Conservation (phyloP, 1,284 basidiomycete genomes). For the Fomitopsis schrenkii region DNA sequence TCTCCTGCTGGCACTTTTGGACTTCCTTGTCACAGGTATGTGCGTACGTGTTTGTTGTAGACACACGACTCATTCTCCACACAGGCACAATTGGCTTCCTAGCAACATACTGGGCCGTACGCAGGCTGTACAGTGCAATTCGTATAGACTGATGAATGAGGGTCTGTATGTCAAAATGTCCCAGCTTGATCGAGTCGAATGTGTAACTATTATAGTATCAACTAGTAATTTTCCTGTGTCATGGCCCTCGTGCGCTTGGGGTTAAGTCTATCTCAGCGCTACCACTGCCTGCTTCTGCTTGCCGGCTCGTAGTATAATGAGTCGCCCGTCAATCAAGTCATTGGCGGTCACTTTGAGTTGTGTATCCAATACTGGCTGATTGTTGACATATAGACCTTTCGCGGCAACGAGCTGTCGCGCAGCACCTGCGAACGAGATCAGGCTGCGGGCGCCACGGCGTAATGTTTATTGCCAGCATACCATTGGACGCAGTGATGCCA, state of each 20-base stretch:
- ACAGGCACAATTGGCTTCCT: conserved; percentile 83
- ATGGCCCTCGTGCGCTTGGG: not conserved
- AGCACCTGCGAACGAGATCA: conserved; percentile 35
- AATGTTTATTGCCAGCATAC: conserved; percentile 29
- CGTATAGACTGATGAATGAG: conserved; percentile 54
- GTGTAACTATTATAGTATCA: not conserved
- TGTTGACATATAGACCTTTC: conserved; percentile 54
- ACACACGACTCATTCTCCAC: conserved; percentile 1
- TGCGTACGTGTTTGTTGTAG: conserved; percentile 9
- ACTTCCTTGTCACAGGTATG: conserved; percentile 86
- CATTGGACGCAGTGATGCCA: conserved; percentile 50
- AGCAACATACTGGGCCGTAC: conserved; percentile 83
- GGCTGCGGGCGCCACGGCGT: not conserved
- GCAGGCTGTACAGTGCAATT: conserved; percentile 77
- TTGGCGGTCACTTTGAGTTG: conserved; percentile 38
- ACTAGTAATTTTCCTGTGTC: not conserved
- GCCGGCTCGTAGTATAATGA: conserved; percentile 73
- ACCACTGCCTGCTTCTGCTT: conserved; percentile 74
- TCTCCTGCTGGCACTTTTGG: conserved; percentile 75
- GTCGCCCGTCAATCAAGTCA: conserved; percentile 58
- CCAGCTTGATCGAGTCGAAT: not conserved
- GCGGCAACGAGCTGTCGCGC: conserved; percentile 50
- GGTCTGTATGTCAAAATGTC: not conserved
- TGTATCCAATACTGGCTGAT: conserved; percentile 35
- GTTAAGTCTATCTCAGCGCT: conserved; percentile 17